These are phyloP conservation scores for Hortiboletus campestris DNA, from an alignment of 768 basidiomycete genomes.

Conservation along the genomic window DNA sequence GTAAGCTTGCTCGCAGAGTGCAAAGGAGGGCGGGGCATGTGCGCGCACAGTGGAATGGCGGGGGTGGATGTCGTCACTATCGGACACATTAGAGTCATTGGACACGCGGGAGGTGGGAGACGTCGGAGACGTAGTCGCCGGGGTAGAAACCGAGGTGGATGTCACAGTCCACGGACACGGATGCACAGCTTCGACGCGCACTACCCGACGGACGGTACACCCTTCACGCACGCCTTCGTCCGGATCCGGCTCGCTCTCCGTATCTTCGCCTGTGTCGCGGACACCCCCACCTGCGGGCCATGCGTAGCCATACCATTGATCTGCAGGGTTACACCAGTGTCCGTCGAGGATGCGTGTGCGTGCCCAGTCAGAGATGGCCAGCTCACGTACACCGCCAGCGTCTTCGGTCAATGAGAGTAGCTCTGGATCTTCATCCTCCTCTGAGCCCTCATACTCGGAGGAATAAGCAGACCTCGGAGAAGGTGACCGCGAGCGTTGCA, in stretches of 20 bases:
- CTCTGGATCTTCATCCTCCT: constrained; percentile 46
- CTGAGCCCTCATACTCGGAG: constrained; percentile 35
- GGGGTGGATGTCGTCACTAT: constrained; percentile 44
- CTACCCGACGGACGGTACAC: constrained; percentile 16
- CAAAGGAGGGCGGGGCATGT: constrained; percentile 57
- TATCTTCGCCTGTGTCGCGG: constrained; percentile 24
- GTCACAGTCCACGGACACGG: constrained; percentile 63
- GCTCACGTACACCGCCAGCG: constrained; percentile 42
- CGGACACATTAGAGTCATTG: constrained; percentile 1
- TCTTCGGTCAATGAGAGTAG: constrained; percentile 46
- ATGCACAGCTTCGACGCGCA: constrained; percentile 33
- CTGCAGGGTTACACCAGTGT: constrained; percentile 72
- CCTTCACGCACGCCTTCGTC: constrained; percentile 22
- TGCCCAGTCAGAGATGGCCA: constrained; percentile 73
- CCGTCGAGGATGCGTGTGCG: constrained; percentile 71
- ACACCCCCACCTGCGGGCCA: constrained; percentile 38
- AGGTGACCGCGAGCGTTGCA: constrained; percentile 31
- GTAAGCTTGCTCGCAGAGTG: constrained; percentile 64
- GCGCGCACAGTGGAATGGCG: constrained; percentile 44
- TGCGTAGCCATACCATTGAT: constrained; percentile 57
- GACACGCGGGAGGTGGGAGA: constrained; percentile 17
- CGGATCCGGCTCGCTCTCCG: constrained; percentile 28
- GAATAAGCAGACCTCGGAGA: constrained; percentile 31
- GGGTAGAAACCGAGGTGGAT: constrained; percentile 10
- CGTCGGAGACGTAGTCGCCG: constrained; percentile 11